Percentiles rank a stretch among this genome's conserved stretches.
These are phyloP conservation scores for Dactylellina cionopaga DNA, from an alignment of 2,329 filamentous ascomycete species.

Conservation along the genomic window DNA sequence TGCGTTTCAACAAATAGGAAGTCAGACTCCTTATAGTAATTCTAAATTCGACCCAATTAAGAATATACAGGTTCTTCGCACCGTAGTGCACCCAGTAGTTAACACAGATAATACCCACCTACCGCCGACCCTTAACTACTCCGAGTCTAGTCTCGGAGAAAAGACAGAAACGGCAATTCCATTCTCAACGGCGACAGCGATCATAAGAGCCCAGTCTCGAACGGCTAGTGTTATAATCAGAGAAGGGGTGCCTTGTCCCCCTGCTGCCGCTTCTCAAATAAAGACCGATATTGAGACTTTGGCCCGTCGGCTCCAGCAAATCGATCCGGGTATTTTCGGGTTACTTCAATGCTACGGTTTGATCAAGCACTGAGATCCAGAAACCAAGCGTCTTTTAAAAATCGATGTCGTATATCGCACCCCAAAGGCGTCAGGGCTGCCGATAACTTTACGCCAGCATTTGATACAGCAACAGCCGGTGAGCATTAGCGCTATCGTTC, in stretches of 20 bases:
- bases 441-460: constrained; percentile 49
- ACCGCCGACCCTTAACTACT: too few relatives aligned
- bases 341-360: constrained; percentile 55
- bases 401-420: constrained; percentile 30
- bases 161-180: too few relatives aligned
- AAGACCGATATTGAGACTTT: constrained; percentile 50
- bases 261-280: constrained; percentile 33
- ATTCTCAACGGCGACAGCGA: constrained; percentile 12
- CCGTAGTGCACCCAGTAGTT: too few relatives aligned
- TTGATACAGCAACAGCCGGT: constrained; percentile 42
- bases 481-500: constrained; percentile 54
- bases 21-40: constrained; percentile 39
- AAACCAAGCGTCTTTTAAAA: not conserved
- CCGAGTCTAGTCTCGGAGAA: too few relatives aligned
- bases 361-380: constrained; percentile 27
- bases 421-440: constrained; percentile 12
- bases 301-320: constrained; percentile 54
- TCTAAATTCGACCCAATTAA: constrained; percentile 25
- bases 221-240: constrained; percentile 20
- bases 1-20: constrained; percentile 28
- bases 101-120: too few relatives aligned
- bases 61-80: too few relatives aligned
- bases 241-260: constrained; percentile 11
- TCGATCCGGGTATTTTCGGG: constrained; percentile 54
- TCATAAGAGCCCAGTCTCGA: constrained; percentile 19